phyloP scores from a whole-genome alignment of 495 filamentous ascomycete genomes.

The Penicillium canariense region DNA sequence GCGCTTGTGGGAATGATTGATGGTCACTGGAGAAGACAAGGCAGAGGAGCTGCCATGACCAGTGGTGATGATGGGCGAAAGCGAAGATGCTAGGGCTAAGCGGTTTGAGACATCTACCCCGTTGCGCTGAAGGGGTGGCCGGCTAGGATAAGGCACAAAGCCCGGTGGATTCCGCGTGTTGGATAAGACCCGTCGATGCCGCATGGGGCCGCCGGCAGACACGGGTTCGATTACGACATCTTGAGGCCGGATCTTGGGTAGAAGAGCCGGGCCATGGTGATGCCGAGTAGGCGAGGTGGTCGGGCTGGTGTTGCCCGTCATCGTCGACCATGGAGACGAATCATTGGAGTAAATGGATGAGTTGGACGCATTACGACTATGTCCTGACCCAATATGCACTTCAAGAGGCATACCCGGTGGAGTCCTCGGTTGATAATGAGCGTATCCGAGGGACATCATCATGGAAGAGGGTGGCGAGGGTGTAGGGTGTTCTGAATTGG shows the following conservation, averaged over 20 bases:
- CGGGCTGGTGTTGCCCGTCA: constrained; percentile 72
- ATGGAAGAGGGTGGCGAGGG: neutral
- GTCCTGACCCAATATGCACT: constrained; percentile 30
- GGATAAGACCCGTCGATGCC: constrained; percentile 56
- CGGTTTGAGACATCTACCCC: constrained; percentile 62
- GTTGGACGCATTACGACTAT: constrained; percentile 46
- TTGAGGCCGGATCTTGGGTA: constrained; percentile 84
- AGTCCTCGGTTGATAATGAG: constrained; percentile 48
- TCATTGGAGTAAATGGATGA: constrained; percentile 60
- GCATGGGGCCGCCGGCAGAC: constrained; percentile 38
- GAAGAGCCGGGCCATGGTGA: constrained; percentile 74
- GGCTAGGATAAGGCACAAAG: constrained; percentile 42
- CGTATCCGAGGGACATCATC: constrained; percentile 48
- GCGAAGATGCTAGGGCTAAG: constrained; percentile 52
- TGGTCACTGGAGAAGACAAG: constrained; percentile 63
- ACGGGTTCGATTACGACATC: constrained; percentile 70
- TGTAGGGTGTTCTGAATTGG: neutral
- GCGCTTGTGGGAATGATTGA: constrained; percentile 47
- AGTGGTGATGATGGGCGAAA: constrained; percentile 44
- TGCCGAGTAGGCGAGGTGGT: constrained; percentile 65
- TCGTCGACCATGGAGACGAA: constrained; percentile 75
- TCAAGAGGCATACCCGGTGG: constrained; percentile 39
- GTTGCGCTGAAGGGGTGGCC: constrained; percentile 54
- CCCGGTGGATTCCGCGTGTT: constrained; percentile 51
- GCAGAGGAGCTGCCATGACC: constrained; percentile 34